A percentile compares a stretch with the other conserved stretches of the same genome.
Conservation (phyloP, 371 early-diverging fungal genomes). For the Mucor velutinosus region DNA sequence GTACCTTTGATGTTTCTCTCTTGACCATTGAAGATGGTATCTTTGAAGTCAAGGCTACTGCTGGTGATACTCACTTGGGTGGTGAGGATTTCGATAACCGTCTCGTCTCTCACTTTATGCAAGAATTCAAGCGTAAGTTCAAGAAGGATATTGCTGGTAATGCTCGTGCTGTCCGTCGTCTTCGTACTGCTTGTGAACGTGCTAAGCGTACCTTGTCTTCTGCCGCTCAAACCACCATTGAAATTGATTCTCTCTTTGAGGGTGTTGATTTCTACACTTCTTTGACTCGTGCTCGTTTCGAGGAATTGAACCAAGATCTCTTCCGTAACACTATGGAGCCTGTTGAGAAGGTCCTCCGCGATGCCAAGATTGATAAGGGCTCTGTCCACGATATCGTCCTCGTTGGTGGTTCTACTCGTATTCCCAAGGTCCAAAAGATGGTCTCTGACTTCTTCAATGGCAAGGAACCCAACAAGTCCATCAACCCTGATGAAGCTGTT, state of each 20-base stretch:
- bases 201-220: no score
- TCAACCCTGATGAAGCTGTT: conserved; percentile 97
- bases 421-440: conserved; percentile 99
- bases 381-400: conserved; percentile 96
- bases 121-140: conserved; percentile 86
- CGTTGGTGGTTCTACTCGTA: conserved; percentile 99
- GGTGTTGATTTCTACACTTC: conserved; percentile 84
- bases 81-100: conserved; percentile 96
- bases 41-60: conserved; percentile 95
- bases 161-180: conserved; percentile 90
- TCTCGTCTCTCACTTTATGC: conserved; percentile 81
- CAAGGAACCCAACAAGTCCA: conserved; percentile 92
- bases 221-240: conserved; percentile 81
- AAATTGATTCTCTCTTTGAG: conserved; percentile 91
- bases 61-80: conserved; percentile 97
- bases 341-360: conserved; percentile 83
- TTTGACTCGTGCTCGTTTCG: conserved; percentile 94
- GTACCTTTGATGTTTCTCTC: conserved; percentile 95
- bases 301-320: conserved; percentile 89
- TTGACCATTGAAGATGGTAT: conserved; percentile 89
- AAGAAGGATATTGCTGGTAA: conserved; percentile 81
- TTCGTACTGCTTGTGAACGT: conserved; percentile 95
- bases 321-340: conserved; percentile 87
- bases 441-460: conserved; percentile 97
- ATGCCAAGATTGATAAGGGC: conserved; percentile 93